Conservation (phyloP, 164 flowering plant genomes). For the Malania oleifera region DNA sequence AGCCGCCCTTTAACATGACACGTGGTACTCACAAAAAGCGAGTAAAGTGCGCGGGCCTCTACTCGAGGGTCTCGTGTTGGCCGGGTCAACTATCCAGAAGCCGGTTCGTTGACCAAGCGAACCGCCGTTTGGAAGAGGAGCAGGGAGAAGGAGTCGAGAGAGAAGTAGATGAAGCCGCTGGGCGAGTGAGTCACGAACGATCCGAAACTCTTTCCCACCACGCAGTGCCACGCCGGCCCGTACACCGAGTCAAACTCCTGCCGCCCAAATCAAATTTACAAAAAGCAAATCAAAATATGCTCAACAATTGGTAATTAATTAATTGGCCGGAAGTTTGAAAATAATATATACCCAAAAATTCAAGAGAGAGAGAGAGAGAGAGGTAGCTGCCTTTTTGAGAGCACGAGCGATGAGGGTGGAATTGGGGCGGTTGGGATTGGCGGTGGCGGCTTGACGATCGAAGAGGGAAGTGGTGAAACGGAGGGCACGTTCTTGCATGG, state of each 20-base stretch:
- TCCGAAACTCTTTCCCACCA: conserved; percentile 49
- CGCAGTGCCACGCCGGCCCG: conserved; percentile 58
- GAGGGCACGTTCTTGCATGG: conserved; percentile 40
- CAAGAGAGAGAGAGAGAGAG: background rate
- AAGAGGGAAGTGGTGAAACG: conserved; percentile 26
- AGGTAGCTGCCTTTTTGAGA: conserved; percentile 29
- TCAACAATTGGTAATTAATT: no score
- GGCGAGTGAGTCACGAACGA: conserved; percentile 49
- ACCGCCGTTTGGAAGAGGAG: conserved; percentile 47
- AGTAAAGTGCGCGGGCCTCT: no score
- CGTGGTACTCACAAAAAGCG: no score
- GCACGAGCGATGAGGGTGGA: conserved; percentile 32
- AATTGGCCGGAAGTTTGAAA: no score
- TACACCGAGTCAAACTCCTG: conserved; percentile 48
- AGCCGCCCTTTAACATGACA: no score
- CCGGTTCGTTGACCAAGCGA: conserved; percentile 14
- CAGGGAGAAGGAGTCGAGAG: conserved; percentile 34
- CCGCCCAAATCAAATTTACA: no score
- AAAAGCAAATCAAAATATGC: no score
- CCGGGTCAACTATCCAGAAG: no score
- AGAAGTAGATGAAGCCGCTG: conserved; percentile 46
- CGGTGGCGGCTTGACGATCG: conserved; percentile 12
- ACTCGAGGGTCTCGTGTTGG: no score
- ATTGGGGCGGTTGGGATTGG: conserved; percentile 15
- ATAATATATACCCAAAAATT: background rate